Percentiles rank a stretch among this genome's conserved stretches.
Evolutionary conservation across 805 yeast species (phyloP).

Genomic region (Pichia ethanolica): DNA sequence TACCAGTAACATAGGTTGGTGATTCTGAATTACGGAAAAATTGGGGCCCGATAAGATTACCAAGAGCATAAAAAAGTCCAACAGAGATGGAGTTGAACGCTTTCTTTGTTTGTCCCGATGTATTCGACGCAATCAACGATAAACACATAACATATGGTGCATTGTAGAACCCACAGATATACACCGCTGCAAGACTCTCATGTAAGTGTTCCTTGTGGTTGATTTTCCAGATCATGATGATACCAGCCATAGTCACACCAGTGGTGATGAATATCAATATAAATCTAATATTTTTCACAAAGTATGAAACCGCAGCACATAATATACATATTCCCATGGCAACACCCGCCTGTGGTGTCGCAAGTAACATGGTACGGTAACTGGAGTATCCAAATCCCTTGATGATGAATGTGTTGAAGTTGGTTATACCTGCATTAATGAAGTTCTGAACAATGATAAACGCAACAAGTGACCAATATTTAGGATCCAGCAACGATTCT

Average conservation of each 20-base stretch:
- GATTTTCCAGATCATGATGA: slow-evolving; percentile 3
- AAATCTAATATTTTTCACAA: slow-evolving; percentile 17
- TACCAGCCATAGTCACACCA: slow-evolving; percentile 6
- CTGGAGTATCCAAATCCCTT: slow-evolving; percentile 29
- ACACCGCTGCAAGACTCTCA: not conserved
- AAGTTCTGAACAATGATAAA: slow-evolving; percentile 35
- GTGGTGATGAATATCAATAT: slow-evolving; percentile 18
- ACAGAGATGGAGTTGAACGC: slow-evolving; percentile 18
- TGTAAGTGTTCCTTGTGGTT: not conserved
- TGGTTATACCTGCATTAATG: slow-evolving; percentile 53
- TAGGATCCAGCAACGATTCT: slow-evolving; percentile 37
- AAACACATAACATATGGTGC: slow-evolving; percentile 4
- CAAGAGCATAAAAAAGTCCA: slow-evolving; percentile 44
- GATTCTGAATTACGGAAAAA: slow-evolving; percentile 44
- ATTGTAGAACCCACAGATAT: slow-evolving; percentile 3
- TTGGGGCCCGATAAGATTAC: slow-evolving; percentile 59
- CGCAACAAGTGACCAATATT: slow-evolving; percentile 25
- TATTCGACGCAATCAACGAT: slow-evolving; percentile 24
- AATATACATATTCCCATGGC: slow-evolving; percentile 26
- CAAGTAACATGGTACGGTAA: slow-evolving; percentile 24
- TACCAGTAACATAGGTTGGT: slow-evolving; percentile 52
- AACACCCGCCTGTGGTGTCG: slow-evolving; percentile 13
- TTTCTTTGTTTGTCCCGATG: slow-evolving; percentile 64
- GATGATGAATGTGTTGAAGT: slow-evolving; percentile 40
- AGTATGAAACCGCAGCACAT: slow-evolving; percentile 12